Evolutionary conservation across 1,139 yeast genomes (phyloP), one percentile per base, ranked within the genome.

Genomic region (Candida buenavistaensis): DNA sequence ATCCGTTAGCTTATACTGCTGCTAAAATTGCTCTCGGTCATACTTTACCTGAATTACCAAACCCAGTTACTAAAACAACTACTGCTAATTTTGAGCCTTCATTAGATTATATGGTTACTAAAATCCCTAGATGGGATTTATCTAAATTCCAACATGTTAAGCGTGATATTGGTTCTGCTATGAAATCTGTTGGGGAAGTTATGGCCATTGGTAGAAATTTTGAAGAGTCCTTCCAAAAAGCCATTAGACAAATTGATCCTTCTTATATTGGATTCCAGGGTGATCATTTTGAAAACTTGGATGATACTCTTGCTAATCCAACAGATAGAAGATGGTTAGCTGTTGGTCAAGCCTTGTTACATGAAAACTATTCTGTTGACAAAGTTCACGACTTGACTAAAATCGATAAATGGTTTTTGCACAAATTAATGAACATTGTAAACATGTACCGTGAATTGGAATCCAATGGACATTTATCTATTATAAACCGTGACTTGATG

Each of bases 101-200:
- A 22, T 78, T 92, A 56, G 98, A 92, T 65, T 92, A 92, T 64
- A 81, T 89, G 73, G 98, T 92, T 38, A 88, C 95, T 51, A 92
- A 92, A 75, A 89, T 92, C 54, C 98, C 98, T 52, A 82, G 97
- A 68, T 92, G 98, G 98, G 98, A 92, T 72, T 73, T 92, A 62
- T 88, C 43, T 92, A 92, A 78, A 92, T 92, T 64, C 98, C 99
- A 62, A 82, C 98, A 72, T 92, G 99, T 40, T 16, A 36, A 38
- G 28, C 29, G 40, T 24, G 39, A 36, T 14, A 36, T 40, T 31
- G 33, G 36, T 17, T 87, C 96, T 16, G 82, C 97, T 33, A 92
- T 92, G 98, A 92, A 92, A 67, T 90, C 97, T 31, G 98, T 92
- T 40, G 98, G 98, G 63, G 98, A 92, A 67, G 98, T 92, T 42